These are phyloP conservation scores for Aristolochia fimbriata DNA, from an alignment of 164 flowering plant genomes.

Conservation along the genomic window DNA sequence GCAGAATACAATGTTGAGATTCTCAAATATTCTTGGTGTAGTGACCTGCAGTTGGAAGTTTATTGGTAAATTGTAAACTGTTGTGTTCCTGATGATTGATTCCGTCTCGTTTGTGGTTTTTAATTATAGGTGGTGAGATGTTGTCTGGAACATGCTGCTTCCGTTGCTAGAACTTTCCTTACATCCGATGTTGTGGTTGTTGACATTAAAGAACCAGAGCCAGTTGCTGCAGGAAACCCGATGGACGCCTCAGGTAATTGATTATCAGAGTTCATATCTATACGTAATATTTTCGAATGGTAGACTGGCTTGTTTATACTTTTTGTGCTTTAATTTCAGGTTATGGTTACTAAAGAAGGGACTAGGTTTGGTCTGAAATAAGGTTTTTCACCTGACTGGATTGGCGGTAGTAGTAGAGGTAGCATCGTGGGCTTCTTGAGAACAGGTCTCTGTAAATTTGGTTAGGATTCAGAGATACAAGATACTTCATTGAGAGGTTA, in stretches of 20 bases:
- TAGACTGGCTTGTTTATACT: not conserved
- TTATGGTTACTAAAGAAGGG: slow-evolving; percentile 16
- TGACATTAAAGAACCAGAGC: slow-evolving; percentile 82
- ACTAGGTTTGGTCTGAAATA: not conserved
- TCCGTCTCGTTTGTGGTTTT: not conserved
- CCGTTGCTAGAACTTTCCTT: slow-evolving; percentile 81
- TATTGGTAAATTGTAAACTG: no score
- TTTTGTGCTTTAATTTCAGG: slow-evolving; percentile 10
- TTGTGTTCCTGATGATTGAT: no score
- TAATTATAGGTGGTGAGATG: slow-evolving; percentile 72
- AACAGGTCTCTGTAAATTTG: not conserved
- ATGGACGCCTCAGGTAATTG: slow-evolving; percentile 77
- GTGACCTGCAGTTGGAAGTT: no score
- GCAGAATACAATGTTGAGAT: no score
- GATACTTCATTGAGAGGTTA: not conserved
- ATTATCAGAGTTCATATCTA: not conserved
- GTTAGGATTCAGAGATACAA: not conserved
- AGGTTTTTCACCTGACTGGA: slow-evolving; percentile 1
- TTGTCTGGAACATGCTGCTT: slow-evolving; percentile 88
- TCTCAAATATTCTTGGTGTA: no score
- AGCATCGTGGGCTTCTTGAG: slow-evolving; percentile 4
- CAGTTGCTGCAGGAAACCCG: slow-evolving; percentile 58
- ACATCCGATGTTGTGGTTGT: slow-evolving; percentile 88
- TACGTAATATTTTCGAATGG: not conserved
- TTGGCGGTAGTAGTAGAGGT: not conserved